Evolutionary conservation across 2,329 filamentous ascomycete genomes (phyloP).

Genomic region (Alternaria dauci): DNA sequence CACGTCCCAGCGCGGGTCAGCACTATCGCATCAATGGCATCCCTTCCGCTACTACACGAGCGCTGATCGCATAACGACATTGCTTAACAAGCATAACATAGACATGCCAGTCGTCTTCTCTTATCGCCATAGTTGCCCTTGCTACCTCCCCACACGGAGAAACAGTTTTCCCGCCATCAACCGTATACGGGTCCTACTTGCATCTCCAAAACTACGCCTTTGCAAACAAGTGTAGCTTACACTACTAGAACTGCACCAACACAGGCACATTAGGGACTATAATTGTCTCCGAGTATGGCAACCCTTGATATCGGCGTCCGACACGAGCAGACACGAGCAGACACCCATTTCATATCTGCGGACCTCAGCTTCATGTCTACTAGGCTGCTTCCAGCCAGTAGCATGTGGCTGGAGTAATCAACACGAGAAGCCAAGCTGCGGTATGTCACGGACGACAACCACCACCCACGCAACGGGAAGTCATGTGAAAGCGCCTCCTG

Average conservation of each 20-base stretch:
- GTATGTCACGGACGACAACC: conserved; percentile 2
- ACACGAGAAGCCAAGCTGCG: conserved; percentile 7
- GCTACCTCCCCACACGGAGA: background rate
- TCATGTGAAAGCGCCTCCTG: conserved; percentile 32
- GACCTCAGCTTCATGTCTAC: background rate
- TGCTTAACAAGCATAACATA: background rate
- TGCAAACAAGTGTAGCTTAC: background rate
- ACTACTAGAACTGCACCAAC: background rate
- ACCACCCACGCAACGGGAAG: conserved; percentile 33
- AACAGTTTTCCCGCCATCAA: background rate
- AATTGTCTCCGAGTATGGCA: background rate
- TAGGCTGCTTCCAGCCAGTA: background rate
- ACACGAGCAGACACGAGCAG: background rate
- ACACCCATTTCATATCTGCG: background rate
- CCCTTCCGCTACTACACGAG: background rate
- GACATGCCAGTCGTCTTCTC: background rate
- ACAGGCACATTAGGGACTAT: background rate
- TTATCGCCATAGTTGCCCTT: background rate
- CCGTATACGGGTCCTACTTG: background rate
- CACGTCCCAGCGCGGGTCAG: background rate
- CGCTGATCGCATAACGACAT: background rate
- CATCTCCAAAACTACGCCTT: background rate
- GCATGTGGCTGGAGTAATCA: conserved; percentile 6
- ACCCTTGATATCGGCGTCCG: background rate
- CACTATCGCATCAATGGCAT: background rate